These are phyloP conservation scores for Alternaria infectoria DNA, from an alignment of 2,329 filamentous ascomycete species.

Conservation along the genomic window DNA sequence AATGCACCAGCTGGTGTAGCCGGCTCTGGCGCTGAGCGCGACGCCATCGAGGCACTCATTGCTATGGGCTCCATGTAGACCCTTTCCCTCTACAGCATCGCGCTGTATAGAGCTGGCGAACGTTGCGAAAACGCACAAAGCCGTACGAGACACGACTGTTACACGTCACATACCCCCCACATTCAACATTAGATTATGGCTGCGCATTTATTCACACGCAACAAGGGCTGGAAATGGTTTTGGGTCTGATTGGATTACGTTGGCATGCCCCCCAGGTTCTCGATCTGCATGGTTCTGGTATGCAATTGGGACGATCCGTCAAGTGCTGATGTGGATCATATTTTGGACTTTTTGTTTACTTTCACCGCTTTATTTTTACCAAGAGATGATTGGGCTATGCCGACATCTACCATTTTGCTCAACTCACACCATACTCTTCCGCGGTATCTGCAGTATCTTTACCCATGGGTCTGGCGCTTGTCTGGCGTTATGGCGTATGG, in stretches of 20 bases:
- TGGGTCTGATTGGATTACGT: slow-evolving; percentile 22
- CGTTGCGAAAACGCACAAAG: not conserved
- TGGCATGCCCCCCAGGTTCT: slow-evolving; percentile 27
- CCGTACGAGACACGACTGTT: not conserved
- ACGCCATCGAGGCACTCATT: slow-evolving; percentile 80
- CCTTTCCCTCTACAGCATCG: not conserved
- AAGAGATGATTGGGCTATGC: not conserved
- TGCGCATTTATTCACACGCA: slow-evolving; percentile 3
- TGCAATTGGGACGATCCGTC: slow-evolving; percentile 46
- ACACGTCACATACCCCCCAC: not conserved
- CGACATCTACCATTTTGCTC: not conserved
- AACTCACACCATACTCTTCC: not conserved
- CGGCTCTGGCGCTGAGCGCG: slow-evolving; percentile 66
- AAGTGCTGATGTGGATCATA: slow-evolving; percentile 50
- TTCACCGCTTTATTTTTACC: slow-evolving; percentile 2
- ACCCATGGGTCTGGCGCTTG: not conserved
- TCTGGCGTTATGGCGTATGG: not conserved
- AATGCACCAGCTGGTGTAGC: slow-evolving; percentile 36
- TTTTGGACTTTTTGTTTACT: slow-evolving; percentile 4
- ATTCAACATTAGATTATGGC: slow-evolving; percentile 11
- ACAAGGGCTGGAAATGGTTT: slow-evolving; percentile 3
- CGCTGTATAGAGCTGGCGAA: not conserved
- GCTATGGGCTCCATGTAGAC: slow-evolving; percentile 73
- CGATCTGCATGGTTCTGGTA: slow-evolving; percentile 21
- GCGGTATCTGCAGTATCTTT: not conserved